Base-by-base conservation (phyloP, 1,284 basidiomycete genomes). In the Neolentinus lepideus region DNA sequence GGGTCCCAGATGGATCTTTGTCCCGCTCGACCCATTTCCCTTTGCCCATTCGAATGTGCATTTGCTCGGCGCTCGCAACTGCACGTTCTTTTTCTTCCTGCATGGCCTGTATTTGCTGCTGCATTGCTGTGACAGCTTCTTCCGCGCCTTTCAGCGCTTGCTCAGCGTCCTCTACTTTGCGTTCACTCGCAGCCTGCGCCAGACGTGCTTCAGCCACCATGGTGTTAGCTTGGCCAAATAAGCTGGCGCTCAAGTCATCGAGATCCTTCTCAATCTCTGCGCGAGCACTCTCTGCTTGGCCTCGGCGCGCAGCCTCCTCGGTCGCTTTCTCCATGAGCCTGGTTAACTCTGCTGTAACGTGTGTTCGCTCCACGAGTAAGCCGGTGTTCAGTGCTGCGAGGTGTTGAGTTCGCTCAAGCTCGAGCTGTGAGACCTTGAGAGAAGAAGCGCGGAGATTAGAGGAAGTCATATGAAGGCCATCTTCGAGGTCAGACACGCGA, bases 121-220 rank as follows among this genome's bases (percentile, higher is more conserved):
- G 94, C 82, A 97, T 88, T 45, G 84, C 76, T 54, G 84, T 78
- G 25, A 97, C 85, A 8, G 89, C 88, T 60, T 94, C 90, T 69
- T 98, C 94, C 0, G 94, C 91, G 35, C 85, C 84, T 60, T 82
- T 85, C 59, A 97, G 72, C 2, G 90, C 88, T 45, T 80, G 78
- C 70, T 98, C 92, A 8, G 94, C 85, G 50, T 88, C 83, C 54
- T 82, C 79, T 9, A 89, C 85, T 64, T 94, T 93, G 51, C 87
- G 80, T 66, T 97, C 92, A 63, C 93, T 93, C 58, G 79, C 75
- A 1, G 90, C 85, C 59, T 73, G 75, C 10, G 79, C 81, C 58
- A 90, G 81, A 4, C 94, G 83, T 48, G 96, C 96, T 62, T 93
- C 88, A 0, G 92, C 94, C 4, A 99, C 92, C 93, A 96, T 96